phyloP scores from a whole-genome alignment of 352 stramenopile genomes.

The Phytophthora capsici region DNA sequence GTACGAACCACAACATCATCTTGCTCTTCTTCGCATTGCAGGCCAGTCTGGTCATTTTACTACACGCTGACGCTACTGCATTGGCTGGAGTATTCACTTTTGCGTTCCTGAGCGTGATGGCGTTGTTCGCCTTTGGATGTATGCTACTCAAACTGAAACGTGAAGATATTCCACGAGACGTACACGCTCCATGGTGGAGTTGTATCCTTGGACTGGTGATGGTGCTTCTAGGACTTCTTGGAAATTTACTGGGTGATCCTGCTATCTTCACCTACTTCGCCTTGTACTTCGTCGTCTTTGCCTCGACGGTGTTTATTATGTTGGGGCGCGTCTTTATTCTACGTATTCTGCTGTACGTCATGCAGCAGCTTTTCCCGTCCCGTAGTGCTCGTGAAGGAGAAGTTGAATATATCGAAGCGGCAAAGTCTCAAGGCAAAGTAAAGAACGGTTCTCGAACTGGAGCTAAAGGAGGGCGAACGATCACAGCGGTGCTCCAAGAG shows the following conservation, averaged over 20 bases:
- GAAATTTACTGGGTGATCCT: constrained; percentile 74
- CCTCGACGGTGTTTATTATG: constrained; percentile 81
- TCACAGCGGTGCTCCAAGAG: constrained; percentile 58
- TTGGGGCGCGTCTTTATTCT: constrained; percentile 82
- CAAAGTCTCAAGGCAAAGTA: constrained; percentile 26
- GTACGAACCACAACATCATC: constrained; percentile 90
- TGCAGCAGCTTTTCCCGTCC: constrained; percentile 69
- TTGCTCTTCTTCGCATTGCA: constrained; percentile 78
- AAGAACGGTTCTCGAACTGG: constrained; percentile 48
- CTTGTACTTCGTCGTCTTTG: constrained; percentile 77
- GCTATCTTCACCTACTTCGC: constrained; percentile 86
- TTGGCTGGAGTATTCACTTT: constrained; percentile 93
- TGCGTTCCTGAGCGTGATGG: constrained; percentile 92
- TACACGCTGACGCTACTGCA: constrained; percentile 81
- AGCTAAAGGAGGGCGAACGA: constrained; percentile 70
- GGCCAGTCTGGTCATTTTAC: constrained; percentile 76
- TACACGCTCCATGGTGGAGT: constrained; percentile 84
- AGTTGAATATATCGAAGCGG: constrained; percentile 35
- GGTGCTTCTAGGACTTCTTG: constrained; percentile 67
- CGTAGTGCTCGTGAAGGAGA: constrained; percentile 25
- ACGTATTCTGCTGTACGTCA: constrained; percentile 69
- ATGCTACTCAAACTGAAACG: constrained; percentile 94
- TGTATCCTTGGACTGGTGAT: constrained; percentile 80
- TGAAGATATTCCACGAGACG: constrained; percentile 88
- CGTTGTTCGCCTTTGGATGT: constrained; percentile 90